Evolutionary conservation across 2,329 filamentous ascomycete genomes (phyloP), one percentile per base, ranked within the genome.

Genomic region (Stenocarpella maydis): DNA sequence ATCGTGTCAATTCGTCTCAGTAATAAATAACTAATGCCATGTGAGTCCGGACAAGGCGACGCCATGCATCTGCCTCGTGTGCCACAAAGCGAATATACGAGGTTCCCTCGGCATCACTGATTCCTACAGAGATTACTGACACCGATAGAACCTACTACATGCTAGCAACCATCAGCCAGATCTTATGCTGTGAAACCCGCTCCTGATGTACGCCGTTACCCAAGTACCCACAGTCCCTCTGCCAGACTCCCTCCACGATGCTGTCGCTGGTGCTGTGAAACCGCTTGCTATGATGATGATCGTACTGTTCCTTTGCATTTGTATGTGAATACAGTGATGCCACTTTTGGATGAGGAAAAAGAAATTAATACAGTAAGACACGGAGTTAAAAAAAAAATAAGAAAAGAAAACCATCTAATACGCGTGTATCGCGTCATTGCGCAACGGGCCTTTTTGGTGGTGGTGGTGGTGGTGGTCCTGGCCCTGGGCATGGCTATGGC

Each of bases 391-490:
- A 12, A 21, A 41, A 24, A 3, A 24, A 28, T 14, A 47, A 28
- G 28, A 10, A 37, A 12, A 49, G 15, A 58, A 43, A 28, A 21
- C 34, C 55, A 31, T 64, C 69, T 69, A 77, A 43, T 71, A 76
- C 2, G 72, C 73, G 19, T 68, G 53, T n/a, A 75, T 72, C 24
- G 72, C 71, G 45, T 71, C 60, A 9, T 74, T 54, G 15, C 75
- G 74, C 49, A 75, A 67, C 6, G 75, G 75, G 39, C 74, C 74
- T 41, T 73, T 72, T 5, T 65, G 69, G 52, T 68, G 72, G 19
- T 70, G n/a, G n/a, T n/a, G n/a, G n/a, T n/a, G 72, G 19, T 70
- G 52, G 17, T 71, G 34, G 34, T 12, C 34, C 6, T 37, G 34
- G 34, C 34, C 9, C 6, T 37, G 34, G 10, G 6, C 9, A 12